phyloP scores from a whole-genome alignment of 495 filamentous ascomycete genomes.

The Penicillium bovifimosum region DNA sequence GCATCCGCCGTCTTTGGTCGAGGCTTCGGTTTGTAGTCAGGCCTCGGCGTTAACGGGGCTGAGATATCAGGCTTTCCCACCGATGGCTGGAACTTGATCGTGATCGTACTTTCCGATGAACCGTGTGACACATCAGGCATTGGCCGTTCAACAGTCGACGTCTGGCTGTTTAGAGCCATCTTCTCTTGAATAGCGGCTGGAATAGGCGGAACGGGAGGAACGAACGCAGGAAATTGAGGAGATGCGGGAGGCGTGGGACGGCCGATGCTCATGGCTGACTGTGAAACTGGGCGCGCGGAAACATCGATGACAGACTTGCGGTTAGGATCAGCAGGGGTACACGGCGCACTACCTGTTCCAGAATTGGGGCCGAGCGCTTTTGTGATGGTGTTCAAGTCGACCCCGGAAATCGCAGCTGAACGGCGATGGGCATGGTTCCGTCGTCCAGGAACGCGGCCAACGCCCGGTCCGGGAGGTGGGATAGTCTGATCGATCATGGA shows the following conservation, averaged over 20 bases:
- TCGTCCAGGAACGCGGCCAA: constrained; percentile 44
- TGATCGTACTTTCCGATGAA: constrained; percentile 59
- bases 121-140: constrained; percentile 70
- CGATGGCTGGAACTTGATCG: constrained; percentile 35
- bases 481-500: constrained; percentile 40
- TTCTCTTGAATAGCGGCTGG: constrained; percentile 17
- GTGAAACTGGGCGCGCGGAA: constrained; percentile 31
- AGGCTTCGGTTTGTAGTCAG: constrained; percentile 37
- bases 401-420: constrained; percentile 80
- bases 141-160: constrained; percentile 61
- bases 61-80: constrained; percentile 52
- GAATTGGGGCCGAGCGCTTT: constrained; percentile 46
- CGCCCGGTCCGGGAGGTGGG: constrained; percentile 38
- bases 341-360: constrained; percentile 59
- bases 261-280: constrained; percentile 29
- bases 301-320: constrained; percentile 27
- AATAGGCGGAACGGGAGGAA: constrained; percentile 20
- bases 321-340: constrained; percentile 52
- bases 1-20: constrained; percentile 52
- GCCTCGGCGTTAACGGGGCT: constrained; percentile 58
- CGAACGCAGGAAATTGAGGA: constrained; percentile 26
- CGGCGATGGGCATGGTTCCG: constrained; percentile 79
- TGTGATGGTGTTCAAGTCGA: constrained; percentile 71
- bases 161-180: constrained; percentile 52
- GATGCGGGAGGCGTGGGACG: constrained; percentile 34